Base-by-base conservation (phyloP, 495 filamentous ascomycete genomes). In the Xylaria longipes region DNA sequence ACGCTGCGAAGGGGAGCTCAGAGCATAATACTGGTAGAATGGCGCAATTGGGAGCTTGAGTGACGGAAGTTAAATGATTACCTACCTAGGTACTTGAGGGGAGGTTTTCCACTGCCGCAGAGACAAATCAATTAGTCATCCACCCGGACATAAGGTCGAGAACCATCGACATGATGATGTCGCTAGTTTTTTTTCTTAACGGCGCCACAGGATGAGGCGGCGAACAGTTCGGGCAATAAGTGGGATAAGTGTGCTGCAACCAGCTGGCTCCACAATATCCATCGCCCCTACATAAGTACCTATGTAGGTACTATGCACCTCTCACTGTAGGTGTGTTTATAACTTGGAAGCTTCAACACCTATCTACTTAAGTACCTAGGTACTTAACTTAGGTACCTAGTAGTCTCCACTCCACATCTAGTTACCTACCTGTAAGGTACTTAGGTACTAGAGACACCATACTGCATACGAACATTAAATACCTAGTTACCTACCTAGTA, bases 1-100 rank as follows among this genome's bases (percentile, higher is more conserved):
- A 74, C 4, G 69, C 69, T 71, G 43, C 7, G 62, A 48, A 41
- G 57, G 73, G 73, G 67, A 71, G 70, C 63, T 77, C 75, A 74
- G 73, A 72, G 73, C 77, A 79, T 79, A 77, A 69, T 73, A 77
- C 17, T 41, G 35, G 60, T 43, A 43, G 35, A 73, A 79, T 76
- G 72, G 77, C 73, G 77, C 77, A 74, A 79, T 79, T 70, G 27
- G 39, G 27, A 66, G 61, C 35, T 50, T 54, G 14, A 52, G 46
- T 76, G 77, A 79, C 72, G 73, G 72, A 77, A 77, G 70, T 71
- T 72, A 74, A 68, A 61, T 35, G 33, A 33, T 27, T 29, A 1
- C n/a, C n/a, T n/a, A n/a, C n/a, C n/a, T n/a, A n/a, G n/a, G n/a
- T n/a, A n/a, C 29, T 15, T 15, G 48, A 46, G 39, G n/a, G 22